Conservation (phyloP, 23 red algal species). For the Gracilariopsis chorda region DNA sequence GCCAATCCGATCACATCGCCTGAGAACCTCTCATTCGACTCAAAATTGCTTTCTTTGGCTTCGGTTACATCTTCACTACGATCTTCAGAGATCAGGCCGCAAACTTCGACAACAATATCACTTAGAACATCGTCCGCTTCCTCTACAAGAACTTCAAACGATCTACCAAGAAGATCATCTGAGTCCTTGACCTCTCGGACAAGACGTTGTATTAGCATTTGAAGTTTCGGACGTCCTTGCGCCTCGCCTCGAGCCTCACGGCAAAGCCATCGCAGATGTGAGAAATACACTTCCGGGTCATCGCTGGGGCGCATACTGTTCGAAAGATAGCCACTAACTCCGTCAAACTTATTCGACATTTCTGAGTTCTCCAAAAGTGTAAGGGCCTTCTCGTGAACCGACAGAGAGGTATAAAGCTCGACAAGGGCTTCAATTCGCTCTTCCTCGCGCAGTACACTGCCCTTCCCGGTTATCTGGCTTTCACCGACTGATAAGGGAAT, state of each 20-base stretch:
- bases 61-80: not conserved
- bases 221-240: slow-evolving; percentile 30
- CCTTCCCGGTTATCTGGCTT: not conserved
- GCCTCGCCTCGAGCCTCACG: slow-evolving; percentile 12
- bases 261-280: slow-evolving; percentile 40
- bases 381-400: slow-evolving; percentile 51
- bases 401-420: slow-evolving; percentile 42
- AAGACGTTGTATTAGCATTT: not conserved
- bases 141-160: slow-evolving; percentile 42
- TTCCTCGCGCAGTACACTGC: slow-evolving; percentile 35
- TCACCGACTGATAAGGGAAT: slow-evolving; percentile 36
- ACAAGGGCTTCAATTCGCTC: slow-evolving; percentile 57
- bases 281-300: slow-evolving; percentile 22
- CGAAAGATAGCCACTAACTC: slow-evolving; percentile 42
- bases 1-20: slow-evolving; percentile 35
- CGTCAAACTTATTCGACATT: slow-evolving; percentile 10
- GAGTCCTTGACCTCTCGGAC: slow-evolving; percentile 22
- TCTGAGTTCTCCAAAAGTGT: slow-evolving; percentile 52
- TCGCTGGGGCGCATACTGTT: slow-evolving; percentile 33
- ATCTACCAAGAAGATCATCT: slow-evolving; percentile 12
- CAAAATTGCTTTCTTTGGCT: slow-evolving; percentile 25
- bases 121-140: slow-evolving; percentile 26
- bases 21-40: slow-evolving; percentile 12
- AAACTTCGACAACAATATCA: slow-evolving; percentile 22
- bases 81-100: not conserved